These are phyloP conservation scores for Jackrogersella minutella DNA, from an alignment of 495 filamentous ascomycete genomes.

Conservation along the genomic window DNA sequence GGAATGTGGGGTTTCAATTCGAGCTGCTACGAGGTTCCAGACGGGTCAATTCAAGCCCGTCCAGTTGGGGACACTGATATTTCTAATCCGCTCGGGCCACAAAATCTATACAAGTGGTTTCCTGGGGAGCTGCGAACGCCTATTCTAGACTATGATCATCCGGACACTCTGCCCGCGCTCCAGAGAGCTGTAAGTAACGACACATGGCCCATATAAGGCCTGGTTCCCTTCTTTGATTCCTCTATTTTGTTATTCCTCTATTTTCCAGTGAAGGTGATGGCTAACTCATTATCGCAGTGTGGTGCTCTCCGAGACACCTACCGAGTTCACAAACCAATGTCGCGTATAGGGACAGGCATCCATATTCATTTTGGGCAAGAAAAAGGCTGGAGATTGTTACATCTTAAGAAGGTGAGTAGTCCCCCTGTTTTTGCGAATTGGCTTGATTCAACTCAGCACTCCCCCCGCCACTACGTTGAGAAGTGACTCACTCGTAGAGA, in stretches of 20 bases:
- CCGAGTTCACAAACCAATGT: conserved; percentile 37
- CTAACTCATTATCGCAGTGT: conserved; percentile 27
- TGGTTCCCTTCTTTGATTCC: not conserved
- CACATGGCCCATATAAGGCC: not conserved
- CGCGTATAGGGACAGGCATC: not conserved
- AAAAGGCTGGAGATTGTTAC: conserved; percentile 23
- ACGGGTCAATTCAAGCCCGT: not conserved
- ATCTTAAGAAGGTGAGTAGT: conserved; percentile 35
- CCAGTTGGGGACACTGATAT: not conserved
- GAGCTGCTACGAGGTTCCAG: not conserved
- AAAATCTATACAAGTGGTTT: conserved; percentile 26
- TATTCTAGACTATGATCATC: conserved; percentile 25
- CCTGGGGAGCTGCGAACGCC: conserved; percentile 25
- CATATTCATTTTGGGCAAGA: conserved; percentile 39
- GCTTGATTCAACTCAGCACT: not conserved
- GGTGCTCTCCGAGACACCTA: conserved; percentile 15
- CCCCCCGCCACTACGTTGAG: not conserved
- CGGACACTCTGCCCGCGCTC: not conserved
- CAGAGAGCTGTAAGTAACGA: conserved; percentile 22
- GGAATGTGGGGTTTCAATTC: too few species aligned
- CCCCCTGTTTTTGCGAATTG: not conserved
- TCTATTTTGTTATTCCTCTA: too few species aligned
- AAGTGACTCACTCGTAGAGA: not conserved
- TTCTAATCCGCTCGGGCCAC: not conserved
- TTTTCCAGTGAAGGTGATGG: not conserved